Conservation (phyloP, 2,329 filamentous ascomycete genomes). For the Verticillium dahliae region DNA sequence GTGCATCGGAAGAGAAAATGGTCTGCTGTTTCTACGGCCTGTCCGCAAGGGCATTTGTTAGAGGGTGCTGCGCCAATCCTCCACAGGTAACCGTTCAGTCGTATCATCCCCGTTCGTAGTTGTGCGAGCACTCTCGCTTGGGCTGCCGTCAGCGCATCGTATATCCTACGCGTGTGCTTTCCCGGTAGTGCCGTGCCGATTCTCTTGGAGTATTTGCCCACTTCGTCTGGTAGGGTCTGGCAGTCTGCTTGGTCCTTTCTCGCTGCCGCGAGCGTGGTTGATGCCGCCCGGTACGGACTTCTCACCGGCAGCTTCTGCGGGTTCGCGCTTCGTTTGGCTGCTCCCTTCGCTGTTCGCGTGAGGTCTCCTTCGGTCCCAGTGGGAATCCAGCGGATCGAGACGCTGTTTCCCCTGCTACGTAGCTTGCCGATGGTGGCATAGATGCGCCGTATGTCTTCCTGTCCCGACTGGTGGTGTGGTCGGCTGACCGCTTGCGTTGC, state of each 20-base stretch:
- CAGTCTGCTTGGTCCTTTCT: not conserved
- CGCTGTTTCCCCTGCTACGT: not conserved
- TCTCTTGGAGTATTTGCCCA: slow-evolving; percentile 11
- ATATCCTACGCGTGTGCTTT: slow-evolving; percentile 11
- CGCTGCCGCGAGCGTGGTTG: not conserved
- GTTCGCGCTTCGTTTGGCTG: not conserved
- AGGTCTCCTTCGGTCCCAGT: not conserved
- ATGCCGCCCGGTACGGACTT: not conserved
- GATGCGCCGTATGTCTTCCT: not conserved
- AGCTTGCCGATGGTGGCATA: not conserved
- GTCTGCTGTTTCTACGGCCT: slow-evolving; percentile 17
- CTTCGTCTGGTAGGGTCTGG: slow-evolving; percentile 6
- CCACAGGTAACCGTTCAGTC: slow-evolving; percentile 11
- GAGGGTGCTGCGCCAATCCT: slow-evolving; percentile 3
- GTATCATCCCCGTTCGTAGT: slow-evolving; percentile 12
- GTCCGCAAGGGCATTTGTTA: slow-evolving; percentile 7
- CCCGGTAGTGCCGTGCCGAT: slow-evolving; percentile 12
- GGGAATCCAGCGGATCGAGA: not conserved
- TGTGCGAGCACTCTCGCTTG: slow-evolving; percentile 13
- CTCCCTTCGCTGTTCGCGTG: not conserved
- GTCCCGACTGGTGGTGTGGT: not conserved
- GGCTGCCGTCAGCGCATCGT: slow-evolving; percentile 10
- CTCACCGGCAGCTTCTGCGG: not conserved
- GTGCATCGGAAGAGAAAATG: slow-evolving; percentile 19
- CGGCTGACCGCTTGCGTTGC: not conserved